A percentile compares a stretch with the other conserved stretches of the same genome.
phyloP scores from a whole-genome alignment of 1,139 yeast genomes.

The Wickerhamomyces sp. region DNA sequence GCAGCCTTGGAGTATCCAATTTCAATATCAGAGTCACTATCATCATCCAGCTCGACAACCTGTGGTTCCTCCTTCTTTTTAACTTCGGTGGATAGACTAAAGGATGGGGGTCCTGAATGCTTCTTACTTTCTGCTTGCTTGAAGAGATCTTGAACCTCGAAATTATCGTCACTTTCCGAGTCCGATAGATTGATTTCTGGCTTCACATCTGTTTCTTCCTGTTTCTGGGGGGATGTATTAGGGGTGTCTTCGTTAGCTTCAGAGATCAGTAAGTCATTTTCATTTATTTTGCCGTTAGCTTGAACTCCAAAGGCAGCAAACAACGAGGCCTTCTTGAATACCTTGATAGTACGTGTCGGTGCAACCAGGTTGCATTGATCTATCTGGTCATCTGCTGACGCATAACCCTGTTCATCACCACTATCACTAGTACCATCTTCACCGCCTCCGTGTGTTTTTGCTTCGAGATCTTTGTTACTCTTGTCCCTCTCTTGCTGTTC shows the following conservation, averaged over 20 bases:
- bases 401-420: conserved; percentile 3
- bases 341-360: conserved; percentile 10
- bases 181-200: conserved; percentile 2
- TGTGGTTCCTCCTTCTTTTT: conserved; percentile 2
- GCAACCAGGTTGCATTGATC: neutral
- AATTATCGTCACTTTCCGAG: conserved; percentile 6
- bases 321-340: conserved; percentile 12
- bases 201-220: neutral
- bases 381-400: neutral
- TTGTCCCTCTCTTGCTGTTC: conserved; percentile 16
- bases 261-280: conserved; percentile 1
- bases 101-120: neutral
- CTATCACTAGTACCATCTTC: conserved; percentile 2
- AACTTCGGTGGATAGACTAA: conserved; percentile 2
- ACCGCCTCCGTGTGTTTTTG: conserved; percentile 1
- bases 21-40: conserved; percentile 15
- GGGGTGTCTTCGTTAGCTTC: conserved; percentile 6
- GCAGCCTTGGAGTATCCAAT: conserved; percentile 28
- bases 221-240: conserved; percentile 6
- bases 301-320: conserved; percentile 17
- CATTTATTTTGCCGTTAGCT: conserved; percentile 1
- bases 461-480: conserved; percentile 11
- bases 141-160: conserved; percentile 7
- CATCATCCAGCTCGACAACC: conserved; percentile 14
- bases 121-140: neutral